A percentile compares a stretch with the other conserved stretches of the same genome.
These are phyloP conservation scores for Leucocoprinus sp. DNA, from an alignment of 768 basidiomycete species.

Conservation along the genomic window DNA sequence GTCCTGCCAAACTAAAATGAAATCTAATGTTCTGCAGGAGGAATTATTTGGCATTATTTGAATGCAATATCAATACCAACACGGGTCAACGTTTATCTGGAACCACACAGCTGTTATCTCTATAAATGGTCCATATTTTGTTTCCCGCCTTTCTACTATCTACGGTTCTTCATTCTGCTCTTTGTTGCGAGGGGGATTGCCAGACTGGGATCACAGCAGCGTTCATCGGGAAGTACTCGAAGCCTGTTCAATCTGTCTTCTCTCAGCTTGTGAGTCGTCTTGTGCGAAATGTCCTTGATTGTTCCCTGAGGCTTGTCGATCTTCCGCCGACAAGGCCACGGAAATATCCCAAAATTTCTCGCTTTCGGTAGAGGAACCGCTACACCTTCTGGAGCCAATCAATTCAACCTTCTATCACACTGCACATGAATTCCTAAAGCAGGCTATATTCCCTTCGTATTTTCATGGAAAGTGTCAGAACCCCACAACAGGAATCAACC, in stretches of 20 bases:
- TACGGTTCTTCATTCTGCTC: neutral
- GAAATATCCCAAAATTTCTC: conserved; percentile 14
- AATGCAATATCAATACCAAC: too few species aligned
- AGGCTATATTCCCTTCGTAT: conserved; percentile 56
- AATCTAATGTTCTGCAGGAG: too few species aligned
- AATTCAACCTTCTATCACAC: conserved; percentile 34
- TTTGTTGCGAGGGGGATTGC: conserved; percentile 66
- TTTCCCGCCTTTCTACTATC: conserved; percentile 28
- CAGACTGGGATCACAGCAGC: conserved; percentile 51
- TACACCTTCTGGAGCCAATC: conserved; percentile 37
- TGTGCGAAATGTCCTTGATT: neutral
- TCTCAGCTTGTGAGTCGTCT: conserved; percentile 32
- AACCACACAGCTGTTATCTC: neutral
- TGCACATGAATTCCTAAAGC: conserved; percentile 37
- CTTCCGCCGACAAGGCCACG: conserved; percentile 15
- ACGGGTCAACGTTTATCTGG: too few species aligned
- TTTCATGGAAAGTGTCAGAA: conserved; percentile 74
- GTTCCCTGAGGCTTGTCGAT: neutral
- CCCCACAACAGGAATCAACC: conserved; percentile 39
- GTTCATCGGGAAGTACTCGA: conserved; percentile 42
- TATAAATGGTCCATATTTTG: conserved; percentile 16
- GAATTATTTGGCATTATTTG: too few species aligned
- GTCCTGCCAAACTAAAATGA: too few species aligned
- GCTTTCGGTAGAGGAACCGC: conserved; percentile 8
- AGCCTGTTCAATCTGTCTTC: conserved; percentile 31